phyloP scores from a whole-genome alignment of 108 stramenopile genomes.

The Halocafeteria seosinensis region DNA sequence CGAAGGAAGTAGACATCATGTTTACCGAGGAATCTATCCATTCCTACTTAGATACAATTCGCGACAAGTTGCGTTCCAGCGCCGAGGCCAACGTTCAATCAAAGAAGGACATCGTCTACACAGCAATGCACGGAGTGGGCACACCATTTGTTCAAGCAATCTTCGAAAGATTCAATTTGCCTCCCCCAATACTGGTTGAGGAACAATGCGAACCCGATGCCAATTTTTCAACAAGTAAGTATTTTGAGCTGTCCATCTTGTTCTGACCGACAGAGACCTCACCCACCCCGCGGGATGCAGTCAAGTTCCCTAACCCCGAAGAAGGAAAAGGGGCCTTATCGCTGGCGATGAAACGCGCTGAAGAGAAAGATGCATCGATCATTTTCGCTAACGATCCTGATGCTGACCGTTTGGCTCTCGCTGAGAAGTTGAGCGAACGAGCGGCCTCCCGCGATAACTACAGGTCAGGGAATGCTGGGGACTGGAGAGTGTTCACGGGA shows the following conservation, averaged over 20 bases:
- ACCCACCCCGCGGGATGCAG: too few species aligned
- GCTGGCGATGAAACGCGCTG: slow-evolving; percentile 55
- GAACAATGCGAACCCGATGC: slow-evolving; percentile 67
- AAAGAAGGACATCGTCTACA: slow-evolving; percentile 53
- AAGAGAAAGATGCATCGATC: slow-evolving; percentile 33
- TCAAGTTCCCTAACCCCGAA: slow-evolving; percentile 84
- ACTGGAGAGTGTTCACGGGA: slow-evolving; percentile 75
- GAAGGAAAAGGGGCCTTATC: slow-evolving; percentile 74
- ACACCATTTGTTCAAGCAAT: slow-evolving; percentile 39
- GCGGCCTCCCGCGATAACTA: too few species aligned
- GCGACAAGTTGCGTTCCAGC: slow-evolving; percentile 10
- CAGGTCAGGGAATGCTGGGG: slow-evolving; percentile 32
- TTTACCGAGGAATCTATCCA: slow-evolving; percentile 22
- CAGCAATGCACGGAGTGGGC: slow-evolving; percentile 93
- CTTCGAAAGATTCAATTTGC: slow-evolving; percentile 55
- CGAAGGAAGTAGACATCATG: not conserved
- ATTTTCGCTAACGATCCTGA: slow-evolving; percentile 94
- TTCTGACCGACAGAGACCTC: too few species aligned
- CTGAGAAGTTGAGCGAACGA: slow-evolving; percentile 36
- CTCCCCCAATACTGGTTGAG: slow-evolving; percentile 50
- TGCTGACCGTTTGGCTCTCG: slow-evolving; percentile 84
- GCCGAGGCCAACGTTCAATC: not conserved
- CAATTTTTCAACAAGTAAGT: slow-evolving; percentile 77
- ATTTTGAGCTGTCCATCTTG: too few species aligned
- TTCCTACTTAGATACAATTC: slow-evolving; percentile 47